Conservation (phyloP, 2,329 filamentous ascomycete genomes). For the Rutstroemia sydowiana region DNA sequence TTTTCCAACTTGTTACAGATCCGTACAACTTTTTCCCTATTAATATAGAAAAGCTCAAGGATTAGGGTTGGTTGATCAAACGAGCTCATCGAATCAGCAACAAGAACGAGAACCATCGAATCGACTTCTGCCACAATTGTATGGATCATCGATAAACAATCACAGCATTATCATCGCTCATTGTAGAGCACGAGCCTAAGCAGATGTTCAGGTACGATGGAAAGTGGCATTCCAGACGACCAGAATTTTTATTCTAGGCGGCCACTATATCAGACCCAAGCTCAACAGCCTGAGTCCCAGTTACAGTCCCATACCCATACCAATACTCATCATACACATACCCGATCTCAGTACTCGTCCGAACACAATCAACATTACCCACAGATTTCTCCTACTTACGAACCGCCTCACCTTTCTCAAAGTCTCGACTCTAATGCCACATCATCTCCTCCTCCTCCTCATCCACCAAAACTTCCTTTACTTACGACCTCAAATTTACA, state of each 20-base stretch:
- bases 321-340: not conserved
- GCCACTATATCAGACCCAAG: constrained; percentile 8
- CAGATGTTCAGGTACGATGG: constrained; percentile 29
- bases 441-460: constrained; percentile 19
- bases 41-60: constrained; percentile 3
- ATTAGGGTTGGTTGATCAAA: constrained; percentile 5
- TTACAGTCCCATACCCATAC: not conserved
- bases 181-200: constrained; percentile 7
- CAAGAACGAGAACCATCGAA: constrained; percentile 4
- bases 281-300: not conserved
- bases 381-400: constrained; percentile 13
- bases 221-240: constrained; percentile 27
- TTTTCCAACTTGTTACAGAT: not conserved
- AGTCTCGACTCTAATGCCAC: constrained; percentile 16
- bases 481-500: constrained; percentile 24
- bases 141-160: constrained; percentile 10
- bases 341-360: constrained; percentile 7
- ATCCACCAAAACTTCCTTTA: constrained; percentile 24
- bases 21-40: not conserved
- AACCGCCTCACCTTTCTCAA: constrained; percentile 10
- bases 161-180: constrained; percentile 6
- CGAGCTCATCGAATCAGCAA: constrained; percentile 5
- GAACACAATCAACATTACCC: constrained; percentile 17
- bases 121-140: constrained; percentile 12
- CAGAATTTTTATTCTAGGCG: constrained; percentile 29